Base-by-base conservation (phyloP, 1,284 basidiomycete genomes). In the Mycosarcoma maydis region DNA sequence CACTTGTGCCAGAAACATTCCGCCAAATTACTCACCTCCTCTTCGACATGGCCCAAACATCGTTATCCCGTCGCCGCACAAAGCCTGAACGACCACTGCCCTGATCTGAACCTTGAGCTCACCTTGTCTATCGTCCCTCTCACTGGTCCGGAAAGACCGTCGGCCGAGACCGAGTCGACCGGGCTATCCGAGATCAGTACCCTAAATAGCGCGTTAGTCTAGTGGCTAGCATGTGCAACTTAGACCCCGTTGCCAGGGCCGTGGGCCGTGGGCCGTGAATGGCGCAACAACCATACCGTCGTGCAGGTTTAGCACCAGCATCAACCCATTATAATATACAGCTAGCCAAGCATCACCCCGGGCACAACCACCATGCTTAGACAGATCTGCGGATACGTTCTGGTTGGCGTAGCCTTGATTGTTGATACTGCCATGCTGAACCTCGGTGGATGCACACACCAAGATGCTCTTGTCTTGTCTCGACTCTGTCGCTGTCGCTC, bases 121-220 rank as follows among this genome's bases (percentile, higher is more conserved):
- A 17, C 27, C 11, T 2, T 19, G 4, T 13, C 5, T 16, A 9
- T 16, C 19, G 2, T 2, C 17, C 9, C 11, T 6, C 20, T 6
- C 9, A 16, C 7, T 36, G 41, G 40, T 42, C 6, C 32, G n/a
- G 34, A 6, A 3, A 3, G 4, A 29, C 48, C n/a, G 32, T 30
- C 24, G 48, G 39, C 6, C 19, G 30, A n/a, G 4, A 42, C 1
- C 13, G 27, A 17, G 22, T 36, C 11, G 27, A 52, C 41, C 22
- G 26, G 27, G 14, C 14, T 16, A 33, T 55, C 16, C 38, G 38
- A 16, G 24, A 55, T 19, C 27, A 29, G 24, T 55, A 47, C 24
- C 52, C 52, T 5, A 20, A 14, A 4, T 47, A 44, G 52, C 47
- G 41, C 27, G n/a, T 27, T 3, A 27, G 37, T 10, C 5, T 29